A percentile compares a stretch with the other conserved stretches of the same genome.
Evolutionary conservation across 139 green algal species (phyloP).

Genomic region (Chlamydomonas sphaeroides): DNA sequence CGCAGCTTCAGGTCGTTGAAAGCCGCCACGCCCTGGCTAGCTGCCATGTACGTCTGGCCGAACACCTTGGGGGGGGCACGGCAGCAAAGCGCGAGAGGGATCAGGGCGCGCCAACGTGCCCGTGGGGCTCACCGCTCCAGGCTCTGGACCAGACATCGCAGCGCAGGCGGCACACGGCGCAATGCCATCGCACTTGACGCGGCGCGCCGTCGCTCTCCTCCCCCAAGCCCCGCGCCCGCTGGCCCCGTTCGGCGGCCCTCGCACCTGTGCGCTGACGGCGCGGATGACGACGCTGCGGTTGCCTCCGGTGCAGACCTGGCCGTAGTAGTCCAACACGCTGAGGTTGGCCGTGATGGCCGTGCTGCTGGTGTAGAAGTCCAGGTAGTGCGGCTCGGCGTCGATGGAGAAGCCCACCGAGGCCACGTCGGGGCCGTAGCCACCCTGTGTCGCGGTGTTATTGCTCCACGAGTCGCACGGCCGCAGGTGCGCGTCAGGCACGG

Average conservation of each 20-base stretch:
- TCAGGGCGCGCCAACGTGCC: too few relatives aligned
- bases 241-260: background rate
- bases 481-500: background rate
- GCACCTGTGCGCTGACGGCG: conserved; percentile 4
- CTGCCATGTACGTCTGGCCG: conserved; percentile 24
- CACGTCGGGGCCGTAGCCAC: conserved; percentile 3
- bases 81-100: too few relatives aligned
- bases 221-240: too few relatives aligned
- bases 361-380: conserved; percentile 17
- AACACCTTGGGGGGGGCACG: too few relatives aligned
- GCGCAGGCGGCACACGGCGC: too few relatives aligned
- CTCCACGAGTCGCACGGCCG: background rate
- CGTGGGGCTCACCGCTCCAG: too few relatives aligned
- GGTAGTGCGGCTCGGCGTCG: background rate
- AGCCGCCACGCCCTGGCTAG: background rate
- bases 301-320: conserved; percentile 6
- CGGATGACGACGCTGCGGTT: conserved; percentile 21
- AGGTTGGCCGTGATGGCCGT: background rate
- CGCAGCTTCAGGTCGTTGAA: conserved; percentile 26
- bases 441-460: background rate
- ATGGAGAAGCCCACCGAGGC: background rate
- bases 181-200: too few relatives aligned
- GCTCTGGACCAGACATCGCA: too few relatives aligned
- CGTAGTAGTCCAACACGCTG: conserved; percentile 7
- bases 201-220: too few relatives aligned